Percentiles rank a stretch among this genome's conserved stretches.
phyloP scores from a whole-genome alignment of 495 filamentous ascomycete species.

The Trichocladium antarcticum region DNA sequence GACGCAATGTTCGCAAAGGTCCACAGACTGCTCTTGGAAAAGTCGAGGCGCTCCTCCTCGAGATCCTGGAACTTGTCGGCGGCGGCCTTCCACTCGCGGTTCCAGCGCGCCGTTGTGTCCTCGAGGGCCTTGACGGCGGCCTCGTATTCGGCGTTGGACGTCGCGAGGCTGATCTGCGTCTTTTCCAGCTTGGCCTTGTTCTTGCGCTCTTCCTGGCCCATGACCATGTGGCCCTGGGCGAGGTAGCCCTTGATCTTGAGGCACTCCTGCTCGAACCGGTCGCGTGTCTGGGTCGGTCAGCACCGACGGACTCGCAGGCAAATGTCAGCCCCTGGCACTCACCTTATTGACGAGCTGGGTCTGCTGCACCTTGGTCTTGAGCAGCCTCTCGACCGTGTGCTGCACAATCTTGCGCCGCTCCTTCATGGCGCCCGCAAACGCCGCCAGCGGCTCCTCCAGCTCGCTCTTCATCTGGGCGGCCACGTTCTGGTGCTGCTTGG shows the following conservation, averaged over 20 bases:
- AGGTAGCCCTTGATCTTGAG: constrained; percentile 97
- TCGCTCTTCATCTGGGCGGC: constrained; percentile 92
- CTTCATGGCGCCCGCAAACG: constrained; percentile 88
- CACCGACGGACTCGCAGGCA: too few species aligned
- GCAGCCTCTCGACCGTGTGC: constrained; percentile 77
- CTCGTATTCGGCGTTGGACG: constrained; percentile 87
- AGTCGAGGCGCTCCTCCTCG: constrained; percentile 94
- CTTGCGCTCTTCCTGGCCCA: constrained; percentile 98
- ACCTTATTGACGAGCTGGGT: constrained; percentile 88
- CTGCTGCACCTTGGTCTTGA: constrained; percentile 87
- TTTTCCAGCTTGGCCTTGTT: constrained; percentile 99
- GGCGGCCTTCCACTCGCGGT: constrained; percentile 92
- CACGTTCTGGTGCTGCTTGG: constrained; percentile 81
- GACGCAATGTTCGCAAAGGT: constrained; percentile 96
- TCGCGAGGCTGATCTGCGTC: constrained; percentile 87
- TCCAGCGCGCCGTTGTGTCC: constrained; percentile 93
- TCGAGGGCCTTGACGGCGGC: constrained; percentile 83
- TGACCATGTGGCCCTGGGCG: constrained; percentile 98
- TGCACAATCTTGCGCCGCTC: constrained; percentile 95
- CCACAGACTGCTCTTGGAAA: constrained; percentile 95
- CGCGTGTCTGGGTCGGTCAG: constrained; percentile 53
- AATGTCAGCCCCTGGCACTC: constrained; percentile 10
- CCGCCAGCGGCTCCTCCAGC: constrained; percentile 85
- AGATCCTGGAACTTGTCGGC: constrained; percentile 99
- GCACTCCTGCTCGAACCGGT: constrained; percentile 93